Base-by-base conservation (phyloP, 495 filamentous ascomycete genomes). In the Cryomyces minteri region DNA sequence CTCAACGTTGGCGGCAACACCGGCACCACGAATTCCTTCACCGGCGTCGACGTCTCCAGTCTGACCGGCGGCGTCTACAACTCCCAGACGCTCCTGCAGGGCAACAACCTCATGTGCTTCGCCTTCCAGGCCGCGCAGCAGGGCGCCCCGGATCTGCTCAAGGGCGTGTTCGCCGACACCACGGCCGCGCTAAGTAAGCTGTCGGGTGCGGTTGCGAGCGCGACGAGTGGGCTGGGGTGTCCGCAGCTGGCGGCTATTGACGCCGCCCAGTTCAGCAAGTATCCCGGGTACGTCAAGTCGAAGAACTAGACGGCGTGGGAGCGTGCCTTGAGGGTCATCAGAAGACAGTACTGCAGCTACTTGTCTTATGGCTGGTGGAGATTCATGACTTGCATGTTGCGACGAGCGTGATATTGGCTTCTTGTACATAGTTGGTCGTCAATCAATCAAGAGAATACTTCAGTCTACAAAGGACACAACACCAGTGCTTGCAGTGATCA, bases 1-100 rank as follows among this genome's bases (percentile, higher is more conserved):
- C 46, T 61, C 34, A 60, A 56, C 40, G 49, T 76, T 34, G 76
- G 76, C 36, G 73, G 74, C 33, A 79, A 79, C 55, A 66, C 64
- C 6, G 73, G 72, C 5, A 65, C 55, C 1, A 61, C 69, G 4
- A 69, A 79, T 56, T 67, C 66, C 39, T 79, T 77, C 52, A 59
- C 62, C n/a, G 66, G 69, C 10, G 49, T 76, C 43, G 63, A 77
- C 49, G 39, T 67, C 3, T 52, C 50, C 0, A 55, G 67, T 42
- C 32, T 78, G 30, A 76, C 71, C 5, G 67, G 49, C 37, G 51
- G 54, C 39, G 53, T 52, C 6, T 58, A 57, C 43, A 59, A 50
- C 32, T 51, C 51, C 3, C 12, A 51, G 36, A 61, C 38, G 28
- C 46, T 45, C 36, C 50, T 44, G 29, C 12, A 43, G 41, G 47